Conservation (phyloP, 2,329 filamentous ascomycete genomes). For the Sphaceloma murrayae region DNA sequence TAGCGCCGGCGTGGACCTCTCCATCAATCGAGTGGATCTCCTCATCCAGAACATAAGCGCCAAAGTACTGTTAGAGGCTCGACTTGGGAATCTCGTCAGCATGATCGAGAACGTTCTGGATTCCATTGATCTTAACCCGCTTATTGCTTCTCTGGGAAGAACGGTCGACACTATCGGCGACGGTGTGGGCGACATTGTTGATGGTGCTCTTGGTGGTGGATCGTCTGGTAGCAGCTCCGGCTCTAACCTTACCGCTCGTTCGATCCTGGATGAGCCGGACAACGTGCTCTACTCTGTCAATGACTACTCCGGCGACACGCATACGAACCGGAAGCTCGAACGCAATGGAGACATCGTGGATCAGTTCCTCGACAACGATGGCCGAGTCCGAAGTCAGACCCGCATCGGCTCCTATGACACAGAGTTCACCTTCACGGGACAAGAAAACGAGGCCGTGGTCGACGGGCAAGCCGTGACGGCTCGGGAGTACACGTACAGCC, state of each 20-base stretch:
- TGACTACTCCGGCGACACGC: slow-evolving; percentile 43
- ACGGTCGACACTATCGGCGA: slow-evolving; percentile 24
- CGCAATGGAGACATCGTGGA: slow-evolving; percentile 56
- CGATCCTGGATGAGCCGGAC: slow-evolving; percentile 41
- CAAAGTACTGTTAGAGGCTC: slow-evolving; percentile 50
- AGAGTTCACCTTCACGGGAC: slow-evolving; percentile 47
- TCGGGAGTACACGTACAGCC: slow-evolving; percentile 23
- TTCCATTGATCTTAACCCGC: slow-evolving; percentile 52
- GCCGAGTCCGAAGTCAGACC: slow-evolving; percentile 34
- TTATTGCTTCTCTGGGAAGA: slow-evolving; percentile 35
- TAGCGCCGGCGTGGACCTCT: slow-evolving; percentile 51
- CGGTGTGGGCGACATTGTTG: slow-evolving; percentile 19
- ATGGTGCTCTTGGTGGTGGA: slow-evolving; percentile 17
- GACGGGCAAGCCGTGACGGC: slow-evolving; percentile 21
- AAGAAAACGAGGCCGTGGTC: slow-evolving; percentile 23
- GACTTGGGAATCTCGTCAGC: slow-evolving; percentile 49
- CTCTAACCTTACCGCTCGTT: slow-evolving; percentile 23
- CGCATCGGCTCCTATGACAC: slow-evolving; percentile 50
- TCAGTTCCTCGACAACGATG: slow-evolving; percentile 43
- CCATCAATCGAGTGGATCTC: slow-evolving; percentile 48
- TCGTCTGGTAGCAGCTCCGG: slow-evolving; percentile 24
- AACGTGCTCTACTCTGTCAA: slow-evolving; percentile 54
- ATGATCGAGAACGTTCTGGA: slow-evolving; percentile 52
- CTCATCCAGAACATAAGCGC: slow-evolving; percentile 51
- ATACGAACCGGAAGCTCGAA: slow-evolving; percentile 46